Conservation (phyloP, 2,329 filamentous ascomycete species). For the Blumeriella jaapii region DNA sequence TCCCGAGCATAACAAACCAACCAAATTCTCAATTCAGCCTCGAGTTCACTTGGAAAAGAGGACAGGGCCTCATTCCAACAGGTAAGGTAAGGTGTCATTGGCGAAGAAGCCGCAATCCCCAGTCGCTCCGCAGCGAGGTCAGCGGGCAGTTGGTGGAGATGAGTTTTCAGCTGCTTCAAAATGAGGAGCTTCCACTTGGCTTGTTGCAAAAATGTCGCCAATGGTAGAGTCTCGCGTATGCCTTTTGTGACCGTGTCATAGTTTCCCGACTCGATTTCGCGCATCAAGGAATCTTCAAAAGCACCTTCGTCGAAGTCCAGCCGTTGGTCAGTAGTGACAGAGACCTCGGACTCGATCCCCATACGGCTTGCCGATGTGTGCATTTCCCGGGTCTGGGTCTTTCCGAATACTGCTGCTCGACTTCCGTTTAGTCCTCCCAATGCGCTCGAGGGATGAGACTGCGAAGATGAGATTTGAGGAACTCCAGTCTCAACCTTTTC, state of each 20-base stretch:
- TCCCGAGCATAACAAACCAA: constrained; percentile 29
- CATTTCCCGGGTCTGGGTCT: constrained; percentile 10
- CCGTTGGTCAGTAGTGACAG: constrained; percentile 1
- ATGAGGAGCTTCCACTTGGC: constrained; percentile 17
- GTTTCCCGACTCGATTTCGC: constrained; percentile 10
- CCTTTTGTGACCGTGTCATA: constrained; percentile 12
- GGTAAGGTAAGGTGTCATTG: constrained; percentile 32
- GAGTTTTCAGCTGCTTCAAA: constrained; percentile 10
- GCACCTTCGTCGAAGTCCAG: constrained; percentile 4
- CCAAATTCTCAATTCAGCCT: constrained; percentile 27
- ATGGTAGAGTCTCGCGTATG: constrained; percentile 6
- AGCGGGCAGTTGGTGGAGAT: constrained; percentile 25
- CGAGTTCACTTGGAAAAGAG: constrained; percentile 21
- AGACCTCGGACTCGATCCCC: not conserved
- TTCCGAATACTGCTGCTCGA: not conserved
- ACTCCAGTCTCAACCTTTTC: constrained; percentile 7
- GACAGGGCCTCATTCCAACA: constrained; percentile 29
- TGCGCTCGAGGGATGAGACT: not conserved
- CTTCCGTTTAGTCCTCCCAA: not conserved
- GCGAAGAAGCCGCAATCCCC: constrained; percentile 29
- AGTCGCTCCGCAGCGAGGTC: constrained; percentile 28
- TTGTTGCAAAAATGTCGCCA: constrained; percentile 10
- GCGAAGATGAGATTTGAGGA: not conserved
- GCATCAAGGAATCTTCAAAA: constrained; percentile 8
- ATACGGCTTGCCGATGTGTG: constrained; percentile 10